Conservation (phyloP, 176 grass and related monocot species). For the Alopecurus myosuroides region DNA sequence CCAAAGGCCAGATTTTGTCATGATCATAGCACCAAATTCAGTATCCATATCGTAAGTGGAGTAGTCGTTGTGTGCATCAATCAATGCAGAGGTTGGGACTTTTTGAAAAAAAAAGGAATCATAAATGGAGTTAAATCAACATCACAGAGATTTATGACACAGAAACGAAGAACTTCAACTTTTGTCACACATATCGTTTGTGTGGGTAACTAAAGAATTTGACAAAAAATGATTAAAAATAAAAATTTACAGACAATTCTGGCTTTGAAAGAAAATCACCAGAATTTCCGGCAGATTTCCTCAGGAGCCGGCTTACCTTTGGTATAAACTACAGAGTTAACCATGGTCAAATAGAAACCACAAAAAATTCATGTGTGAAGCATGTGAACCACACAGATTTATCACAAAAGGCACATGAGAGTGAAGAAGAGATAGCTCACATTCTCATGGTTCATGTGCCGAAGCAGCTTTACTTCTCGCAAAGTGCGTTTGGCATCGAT, state of each 20-base stretch:
- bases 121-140: not conserved
- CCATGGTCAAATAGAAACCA: slow-evolving; percentile 29
- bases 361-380: not conserved
- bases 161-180: not conserved
- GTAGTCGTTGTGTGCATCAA: not conserved
- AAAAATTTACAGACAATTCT: not conserved
- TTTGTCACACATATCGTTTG: not conserved
- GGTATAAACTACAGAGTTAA: slow-evolving; percentile 32
- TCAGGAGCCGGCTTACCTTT: slow-evolving; percentile 45
- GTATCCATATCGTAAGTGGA: not conserved
- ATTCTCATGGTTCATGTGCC: slow-evolving; percentile 98
- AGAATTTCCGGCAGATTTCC: slow-evolving; percentile 35
- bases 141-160: not conserved
- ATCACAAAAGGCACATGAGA: not conserved
- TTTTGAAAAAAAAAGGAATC: not conserved
- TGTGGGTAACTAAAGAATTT: not conserved
- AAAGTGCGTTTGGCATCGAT: slow-evolving; percentile 92
- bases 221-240: not conserved
- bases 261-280: slow-evolving; percentile 41
- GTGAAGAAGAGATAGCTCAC: slow-evolving; percentile 29
- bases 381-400: not conserved
- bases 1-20: not conserved
- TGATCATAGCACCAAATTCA: not conserved
- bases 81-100: not conserved
- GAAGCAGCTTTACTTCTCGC: slow-evolving; percentile 93